phyloP scores from a whole-genome alignment of 2,329 filamentous ascomycete species.

The Rutstroemia sp. region DNA sequence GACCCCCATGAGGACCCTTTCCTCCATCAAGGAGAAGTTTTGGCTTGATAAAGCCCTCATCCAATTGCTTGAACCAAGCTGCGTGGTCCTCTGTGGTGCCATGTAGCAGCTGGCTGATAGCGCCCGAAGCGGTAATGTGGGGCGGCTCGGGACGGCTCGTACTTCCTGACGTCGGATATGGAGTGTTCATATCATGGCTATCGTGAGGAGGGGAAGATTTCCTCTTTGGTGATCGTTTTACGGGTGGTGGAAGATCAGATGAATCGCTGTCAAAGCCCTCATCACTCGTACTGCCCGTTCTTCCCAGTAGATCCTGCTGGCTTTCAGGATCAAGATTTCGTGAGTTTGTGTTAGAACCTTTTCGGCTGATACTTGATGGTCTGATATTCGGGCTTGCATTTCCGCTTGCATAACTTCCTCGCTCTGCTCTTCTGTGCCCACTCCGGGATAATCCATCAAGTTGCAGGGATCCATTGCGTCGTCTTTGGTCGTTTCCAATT shows the following conservation, averaged over 20 bases:
- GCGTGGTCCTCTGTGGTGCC: slow-evolving; percentile 78
- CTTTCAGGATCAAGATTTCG: slow-evolving; percentile 36
- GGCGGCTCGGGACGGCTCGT: slow-evolving; percentile 25
- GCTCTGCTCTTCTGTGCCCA: slow-evolving; percentile 34
- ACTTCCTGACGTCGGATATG: slow-evolving; percentile 29
- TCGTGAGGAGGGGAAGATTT: slow-evolving; percentile 7
- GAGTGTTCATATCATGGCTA: slow-evolving; percentile 11
- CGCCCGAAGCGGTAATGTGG: slow-evolving; percentile 58
- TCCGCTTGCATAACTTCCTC: slow-evolving; percentile 32
- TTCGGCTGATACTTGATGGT: slow-evolving; percentile 44
- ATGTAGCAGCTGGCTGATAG: slow-evolving; percentile 72
- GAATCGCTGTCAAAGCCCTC: slow-evolving; percentile 57
- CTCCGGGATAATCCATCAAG: slow-evolving; percentile 47
- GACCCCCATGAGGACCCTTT: slow-evolving; percentile 24
- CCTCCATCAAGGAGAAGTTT: slow-evolving; percentile 72
- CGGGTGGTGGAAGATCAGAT: slow-evolving; percentile 58
- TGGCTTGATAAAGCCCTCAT: slow-evolving; percentile 95
- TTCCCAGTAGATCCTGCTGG: slow-evolving; percentile 49
- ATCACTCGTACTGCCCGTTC: slow-evolving; percentile 35
- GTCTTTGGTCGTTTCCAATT: slow-evolving; percentile 69
- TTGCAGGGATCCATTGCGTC: slow-evolving; percentile 38
- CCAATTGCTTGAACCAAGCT: slow-evolving; percentile 82
- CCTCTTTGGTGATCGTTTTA: slow-evolving; percentile 28
- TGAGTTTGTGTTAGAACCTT: slow-evolving; percentile 35
- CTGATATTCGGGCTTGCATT: slow-evolving; percentile 25